These are phyloP conservation scores for Syzygium malaccense DNA, from an alignment of 441 rosid species.

Conservation along the genomic window DNA sequence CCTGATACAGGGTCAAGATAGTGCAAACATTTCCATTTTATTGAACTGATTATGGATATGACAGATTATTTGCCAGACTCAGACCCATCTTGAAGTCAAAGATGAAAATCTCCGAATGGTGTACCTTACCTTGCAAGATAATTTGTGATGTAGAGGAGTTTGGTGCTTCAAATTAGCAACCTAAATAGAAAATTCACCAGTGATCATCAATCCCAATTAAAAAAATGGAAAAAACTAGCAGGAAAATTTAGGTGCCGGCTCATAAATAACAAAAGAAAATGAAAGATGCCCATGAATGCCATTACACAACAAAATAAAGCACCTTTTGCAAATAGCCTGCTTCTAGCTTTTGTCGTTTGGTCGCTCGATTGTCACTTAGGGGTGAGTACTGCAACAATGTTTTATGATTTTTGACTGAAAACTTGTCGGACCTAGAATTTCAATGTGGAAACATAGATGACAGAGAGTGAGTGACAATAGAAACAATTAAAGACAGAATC, in stretches of 20 bases:
- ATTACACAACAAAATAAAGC: neutral
- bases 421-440: slow-evolving; percentile 28
- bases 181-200: slow-evolving; percentile 26
- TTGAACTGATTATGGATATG: neutral
- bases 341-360: slow-evolving; percentile 64
- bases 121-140: slow-evolving; percentile 34
- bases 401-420: slow-evolving; percentile 14
- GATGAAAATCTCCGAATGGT: neutral
- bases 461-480: neutral
- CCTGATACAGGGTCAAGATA: slow-evolving; percentile 22
- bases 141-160: slow-evolving; percentile 49
- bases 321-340: slow-evolving; percentile 55
- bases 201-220: neutral
- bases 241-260: neutral
- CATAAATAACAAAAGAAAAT: neutral
- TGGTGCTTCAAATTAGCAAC: slow-evolving; percentile 52
- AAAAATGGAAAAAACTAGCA: neutral
- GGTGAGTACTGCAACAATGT: slow-evolving; percentile 21
- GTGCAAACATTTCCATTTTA: neutral
- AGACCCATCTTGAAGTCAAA: neutral
- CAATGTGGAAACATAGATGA: neutral
- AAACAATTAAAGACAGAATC: neutral
- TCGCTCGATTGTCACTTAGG: slow-evolving; percentile 26
- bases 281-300: neutral
- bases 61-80: neutral